Evolutionary conservation across 345 rosid species (phyloP).

Genomic region (Chamaenerion angustifolium): DNA sequence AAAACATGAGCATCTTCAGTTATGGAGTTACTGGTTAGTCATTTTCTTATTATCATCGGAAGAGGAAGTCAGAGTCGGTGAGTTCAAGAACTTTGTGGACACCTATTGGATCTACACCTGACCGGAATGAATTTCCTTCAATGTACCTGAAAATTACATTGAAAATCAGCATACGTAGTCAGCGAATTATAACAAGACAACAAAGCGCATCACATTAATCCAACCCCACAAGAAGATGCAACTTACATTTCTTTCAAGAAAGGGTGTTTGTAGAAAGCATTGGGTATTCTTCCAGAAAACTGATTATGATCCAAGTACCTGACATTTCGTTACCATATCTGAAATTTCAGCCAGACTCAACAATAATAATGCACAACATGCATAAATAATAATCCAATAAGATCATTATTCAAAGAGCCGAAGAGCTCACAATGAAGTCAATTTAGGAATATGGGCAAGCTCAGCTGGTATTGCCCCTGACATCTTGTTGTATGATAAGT

Average conservation of each 20-base stretch:
- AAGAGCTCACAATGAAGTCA: constrained; percentile 67
- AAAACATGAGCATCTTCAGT: too few relatives aligned
- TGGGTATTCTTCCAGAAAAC: constrained; percentile 56
- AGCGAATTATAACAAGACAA: neutral
- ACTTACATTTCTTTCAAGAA: constrained; percentile 63
- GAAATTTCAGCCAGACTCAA: too few relatives aligned
- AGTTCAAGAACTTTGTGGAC: constrained; percentile 55
- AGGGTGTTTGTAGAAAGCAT: constrained; percentile 50
- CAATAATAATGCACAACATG: too few relatives aligned
- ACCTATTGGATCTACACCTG: constrained; percentile 56
- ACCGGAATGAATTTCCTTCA: constrained; percentile 63
- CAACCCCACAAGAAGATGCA: too few relatives aligned
- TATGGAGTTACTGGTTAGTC: too few relatives aligned
- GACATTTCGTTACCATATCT: constrained; percentile 12
- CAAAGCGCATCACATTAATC: neutral
- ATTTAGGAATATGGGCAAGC: constrained; percentile 57
- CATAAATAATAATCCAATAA: too few relatives aligned
- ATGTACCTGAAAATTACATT: constrained; percentile 65
- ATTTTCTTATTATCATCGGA: neutral
- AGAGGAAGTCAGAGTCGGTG: constrained; percentile 45
- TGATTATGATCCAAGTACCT: constrained; percentile 80
- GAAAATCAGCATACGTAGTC: neutral
- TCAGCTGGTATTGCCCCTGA: constrained; percentile 64
- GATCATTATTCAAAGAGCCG: neutral
- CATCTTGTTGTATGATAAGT: constrained; percentile 77